Evolutionary conservation across 495 filamentous ascomycete species (phyloP).

Genomic region (Annulohypoxylon nitens): DNA sequence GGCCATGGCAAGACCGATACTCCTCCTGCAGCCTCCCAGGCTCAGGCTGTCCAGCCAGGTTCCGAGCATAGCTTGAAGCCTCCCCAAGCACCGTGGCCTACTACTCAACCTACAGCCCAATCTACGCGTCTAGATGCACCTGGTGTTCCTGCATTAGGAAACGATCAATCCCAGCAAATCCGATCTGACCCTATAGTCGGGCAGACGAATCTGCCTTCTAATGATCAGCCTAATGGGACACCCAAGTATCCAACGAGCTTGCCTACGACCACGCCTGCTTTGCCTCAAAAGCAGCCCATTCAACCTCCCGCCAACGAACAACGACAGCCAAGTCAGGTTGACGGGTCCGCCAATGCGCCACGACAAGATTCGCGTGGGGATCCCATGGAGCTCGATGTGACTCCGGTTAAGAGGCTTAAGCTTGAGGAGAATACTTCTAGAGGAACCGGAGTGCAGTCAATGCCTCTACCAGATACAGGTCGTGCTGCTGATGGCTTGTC

Average conservation of each 20-base stretch:
- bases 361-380: slow-evolving; percentile 38
- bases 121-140: slow-evolving; percentile 5
- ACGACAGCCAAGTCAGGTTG: slow-evolving; percentile 7
- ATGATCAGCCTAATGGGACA: slow-evolving; percentile 11
- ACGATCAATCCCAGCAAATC: slow-evolving; percentile 16
- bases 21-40: background rate
- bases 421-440: slow-evolving; percentile 15
- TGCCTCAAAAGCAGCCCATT: slow-evolving; percentile 6
- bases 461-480: slow-evolving; percentile 18
- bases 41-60: background rate
- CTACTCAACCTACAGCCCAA: background rate
- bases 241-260: slow-evolving; percentile 3
- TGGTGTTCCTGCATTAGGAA: slow-evolving; percentile 5
- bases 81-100: slow-evolving; percentile 28
- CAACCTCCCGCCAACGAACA: slow-evolving; percentile 18
- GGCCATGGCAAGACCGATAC: slow-evolving; percentile 24
- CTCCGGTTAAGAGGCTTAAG: slow-evolving; percentile 35
- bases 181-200: slow-evolving; percentile 10
- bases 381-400: slow-evolving; percentile 45
- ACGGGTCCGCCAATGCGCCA: slow-evolving; percentile 3
- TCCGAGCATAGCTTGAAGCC: slow-evolving; percentile 11
- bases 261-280: background rate
- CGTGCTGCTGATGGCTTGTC: slow-evolving; percentile 54
- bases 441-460: slow-evolving; percentile 15
- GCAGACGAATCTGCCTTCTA: slow-evolving; percentile 6